Conservation (phyloP, 106 monocot genomes). For the Dioscorea dumetorum region DNA sequence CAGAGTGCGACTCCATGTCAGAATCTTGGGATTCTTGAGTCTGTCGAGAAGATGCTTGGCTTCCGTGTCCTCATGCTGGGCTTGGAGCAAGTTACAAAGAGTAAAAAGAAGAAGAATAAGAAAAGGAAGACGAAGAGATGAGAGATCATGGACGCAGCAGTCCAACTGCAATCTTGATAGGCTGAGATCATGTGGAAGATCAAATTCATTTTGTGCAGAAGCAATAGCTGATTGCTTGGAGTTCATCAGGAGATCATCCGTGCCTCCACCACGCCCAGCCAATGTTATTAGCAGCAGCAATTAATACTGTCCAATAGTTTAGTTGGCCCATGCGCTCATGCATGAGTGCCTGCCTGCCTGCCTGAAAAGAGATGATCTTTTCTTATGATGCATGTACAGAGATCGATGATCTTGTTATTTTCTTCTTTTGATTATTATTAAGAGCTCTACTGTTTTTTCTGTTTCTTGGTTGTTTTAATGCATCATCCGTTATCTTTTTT, state of each 20-base stretch:
- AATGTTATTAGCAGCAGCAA: no score
- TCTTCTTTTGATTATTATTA: no score
- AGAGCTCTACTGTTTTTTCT: no score
- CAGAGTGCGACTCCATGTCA: neutral
- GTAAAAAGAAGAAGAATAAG: neutral
- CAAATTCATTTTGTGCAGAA: neutral
- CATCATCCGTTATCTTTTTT: no score
- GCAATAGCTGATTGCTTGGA: constrained; percentile 1
- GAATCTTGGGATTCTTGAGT: neutral
- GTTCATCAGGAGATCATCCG: neutral
- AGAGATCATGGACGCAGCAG: neutral
- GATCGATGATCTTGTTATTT: no score
- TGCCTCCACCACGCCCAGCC: neutral
- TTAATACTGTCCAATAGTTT: no score
- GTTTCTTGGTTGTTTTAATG: no score
- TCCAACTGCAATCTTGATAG: neutral
- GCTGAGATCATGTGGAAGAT: neutral
- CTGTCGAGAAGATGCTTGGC: neutral
- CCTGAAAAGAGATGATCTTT: no score
- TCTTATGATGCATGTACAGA: no score
- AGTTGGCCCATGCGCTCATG: no score
- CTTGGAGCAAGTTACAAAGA: neutral
- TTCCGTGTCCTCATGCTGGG: neutral
- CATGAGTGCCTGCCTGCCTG: no score
- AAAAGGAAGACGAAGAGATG: neutral